phyloP scores from a whole-genome alignment of 208 protist species.

The Crithidia mellificae region DNA sequence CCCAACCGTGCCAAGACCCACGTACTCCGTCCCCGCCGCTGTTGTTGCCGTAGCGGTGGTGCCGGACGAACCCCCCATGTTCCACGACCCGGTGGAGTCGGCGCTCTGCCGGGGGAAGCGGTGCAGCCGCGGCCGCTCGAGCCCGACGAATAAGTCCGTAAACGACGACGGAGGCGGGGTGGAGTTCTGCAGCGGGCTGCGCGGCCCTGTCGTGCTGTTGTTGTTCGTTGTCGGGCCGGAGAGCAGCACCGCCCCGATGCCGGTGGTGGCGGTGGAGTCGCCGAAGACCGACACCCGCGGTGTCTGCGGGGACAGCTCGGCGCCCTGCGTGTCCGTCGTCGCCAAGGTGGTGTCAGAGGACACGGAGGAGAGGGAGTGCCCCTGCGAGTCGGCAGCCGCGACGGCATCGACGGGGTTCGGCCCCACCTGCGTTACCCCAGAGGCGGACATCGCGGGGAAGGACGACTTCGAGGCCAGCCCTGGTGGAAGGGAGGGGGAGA shows the following conservation, averaged over 20 bases:
- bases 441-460: slow-evolving; percentile 9
- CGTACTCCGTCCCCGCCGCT: no score
- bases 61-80: not conserved
- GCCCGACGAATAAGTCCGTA: slow-evolving; percentile 29
- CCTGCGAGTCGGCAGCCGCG: slow-evolving; percentile 1
- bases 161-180: slow-evolving; percentile 3
- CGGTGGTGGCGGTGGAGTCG: not conserved
- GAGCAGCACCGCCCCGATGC: not conserved
- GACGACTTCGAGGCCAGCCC: slow-evolving; percentile 10
- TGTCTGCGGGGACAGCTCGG: slow-evolving; percentile 9
- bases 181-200: not conserved
- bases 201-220: not conserved
- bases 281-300: not conserved
- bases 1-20: not conserved
- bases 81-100: slow-evolving; percentile 5
- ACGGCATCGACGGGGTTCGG: not conserved
- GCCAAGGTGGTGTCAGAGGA: slow-evolving; percentile 5
- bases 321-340: not conserved
- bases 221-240: not conserved
- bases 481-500: not conserved
- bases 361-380: slow-evolving; percentile 18
- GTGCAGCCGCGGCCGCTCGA: slow-evolving; percentile 21
- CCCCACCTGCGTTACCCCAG: slow-evolving; percentile 2
- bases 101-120: slow-evolving; percentile 3
- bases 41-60: not conserved